These are phyloP conservation scores for Phellopilus nigrolimitatus DNA, from an alignment of 1,284 basidiomycete genomes.

Conservation along the genomic window DNA sequence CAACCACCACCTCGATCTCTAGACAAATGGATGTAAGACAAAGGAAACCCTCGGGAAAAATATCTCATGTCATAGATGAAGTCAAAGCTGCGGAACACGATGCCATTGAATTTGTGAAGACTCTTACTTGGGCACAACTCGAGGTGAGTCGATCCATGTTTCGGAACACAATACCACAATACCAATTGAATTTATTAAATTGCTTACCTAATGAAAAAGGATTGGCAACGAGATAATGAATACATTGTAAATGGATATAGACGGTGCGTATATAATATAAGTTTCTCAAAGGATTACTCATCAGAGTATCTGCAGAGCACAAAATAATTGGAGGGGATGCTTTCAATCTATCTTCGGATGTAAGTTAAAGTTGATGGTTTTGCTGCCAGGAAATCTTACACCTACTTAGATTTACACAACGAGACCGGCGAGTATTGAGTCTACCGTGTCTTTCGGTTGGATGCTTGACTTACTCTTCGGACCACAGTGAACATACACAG, in stretches of 20 bases:
- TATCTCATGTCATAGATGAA: slow-evolving; percentile 17
- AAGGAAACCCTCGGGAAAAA: slow-evolving; percentile 4
- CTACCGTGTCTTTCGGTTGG: neutral
- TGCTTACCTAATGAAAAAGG: too few relatives aligned
- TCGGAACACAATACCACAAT: too few relatives aligned
- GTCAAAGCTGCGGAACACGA: slow-evolving; percentile 14
- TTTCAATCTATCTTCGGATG: slow-evolving; percentile 67
- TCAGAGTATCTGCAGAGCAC: slow-evolving; percentile 40
- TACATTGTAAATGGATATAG: slow-evolving; percentile 72
- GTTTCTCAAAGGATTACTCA: neutral
- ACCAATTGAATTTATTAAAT: too few relatives aligned
- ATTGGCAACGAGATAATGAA: slow-evolving; percentile 74
- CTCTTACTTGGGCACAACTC: slow-evolving; percentile 58
- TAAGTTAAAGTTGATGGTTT: slow-evolving; percentile 35
- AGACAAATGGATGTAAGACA: slow-evolving; percentile 6
- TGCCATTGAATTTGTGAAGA: slow-evolving; percentile 27
- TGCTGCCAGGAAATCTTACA: slow-evolving; percentile 6
- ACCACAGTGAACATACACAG: slow-evolving; percentile 83
- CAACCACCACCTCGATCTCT: neutral
- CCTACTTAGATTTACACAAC: slow-evolving; percentile 68
- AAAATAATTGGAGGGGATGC: slow-evolving; percentile 62
- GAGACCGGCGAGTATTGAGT: slow-evolving; percentile 56
- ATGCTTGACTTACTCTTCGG: slow-evolving; percentile 4
- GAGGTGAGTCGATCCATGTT: too few relatives aligned
- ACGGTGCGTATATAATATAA: slow-evolving; percentile 38